Evolutionary conservation across 306 rosid species (phyloP).

Genomic region (Parietaria judaica): DNA sequence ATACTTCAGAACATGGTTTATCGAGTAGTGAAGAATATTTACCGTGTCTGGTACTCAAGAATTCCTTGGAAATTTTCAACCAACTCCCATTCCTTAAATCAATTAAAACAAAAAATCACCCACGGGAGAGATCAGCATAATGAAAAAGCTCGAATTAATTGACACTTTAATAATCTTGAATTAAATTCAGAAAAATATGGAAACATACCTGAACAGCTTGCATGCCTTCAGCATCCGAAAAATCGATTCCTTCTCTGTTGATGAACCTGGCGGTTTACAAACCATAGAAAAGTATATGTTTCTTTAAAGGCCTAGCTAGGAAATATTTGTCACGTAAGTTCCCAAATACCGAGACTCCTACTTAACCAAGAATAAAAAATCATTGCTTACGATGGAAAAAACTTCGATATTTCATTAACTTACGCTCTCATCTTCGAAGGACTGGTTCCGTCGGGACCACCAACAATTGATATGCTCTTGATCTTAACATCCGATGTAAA

Average conservation of each 20-base stretch:
- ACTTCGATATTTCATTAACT: slow-evolving; percentile 17
- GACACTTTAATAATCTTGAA: slow-evolving; percentile 20
- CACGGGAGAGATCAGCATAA: slow-evolving; percentile 7
- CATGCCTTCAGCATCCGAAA: slow-evolving; percentile 95
- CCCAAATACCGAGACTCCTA: too few relatives aligned
- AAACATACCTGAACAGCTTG: slow-evolving; percentile 83
- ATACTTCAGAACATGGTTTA: slow-evolving; percentile 7
- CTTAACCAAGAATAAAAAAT: slow-evolving; percentile 15
- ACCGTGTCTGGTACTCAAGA: slow-evolving; percentile 97
- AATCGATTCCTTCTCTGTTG: slow-evolving; percentile 93
- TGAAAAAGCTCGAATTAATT: too few relatives aligned
- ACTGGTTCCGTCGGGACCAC: slow-evolving; percentile 79
- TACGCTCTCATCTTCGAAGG: slow-evolving; percentile 96
- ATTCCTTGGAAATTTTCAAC: slow-evolving; percentile 91
- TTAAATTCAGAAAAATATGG: slow-evolving; percentile 19
- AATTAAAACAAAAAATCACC: slow-evolving; percentile 13
- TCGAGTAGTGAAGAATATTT: slow-evolving; percentile 18
- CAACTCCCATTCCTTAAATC: slow-evolving; percentile 89
- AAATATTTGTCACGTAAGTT: not conserved
- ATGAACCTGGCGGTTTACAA: slow-evolving; percentile 51
- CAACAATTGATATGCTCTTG: slow-evolving; percentile 81
- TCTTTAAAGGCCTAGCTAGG: not conserved
- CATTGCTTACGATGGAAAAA: slow-evolving; percentile 7
- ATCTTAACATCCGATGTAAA: slow-evolving; percentile 96
- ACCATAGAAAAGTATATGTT: not conserved